Base-by-base conservation (phyloP, 2,329 filamentous ascomycete species). In the Fusarium staphyleae region DNA sequence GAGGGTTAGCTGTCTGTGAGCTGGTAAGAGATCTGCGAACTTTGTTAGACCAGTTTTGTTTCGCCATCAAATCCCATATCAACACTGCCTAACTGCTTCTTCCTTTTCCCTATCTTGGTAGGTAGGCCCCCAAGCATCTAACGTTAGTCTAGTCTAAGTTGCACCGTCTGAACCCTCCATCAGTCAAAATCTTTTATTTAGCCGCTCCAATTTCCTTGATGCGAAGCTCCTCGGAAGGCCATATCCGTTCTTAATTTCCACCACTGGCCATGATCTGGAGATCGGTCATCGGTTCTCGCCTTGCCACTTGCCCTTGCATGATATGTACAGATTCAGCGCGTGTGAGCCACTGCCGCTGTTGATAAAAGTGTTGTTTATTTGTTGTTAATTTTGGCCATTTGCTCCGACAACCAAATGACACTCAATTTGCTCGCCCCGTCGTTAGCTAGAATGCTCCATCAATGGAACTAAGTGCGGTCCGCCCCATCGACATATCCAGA, bases 181-280 rank as follows among this genome's bases (percentile, higher is more conserved):
- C 26, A 32, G 51, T 55, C 28, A 48, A 55, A 19, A 15, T 24
- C 22, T 48, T 62, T 35, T 42, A 15, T 29, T 22, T 39, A 42
- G 49, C 28, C 58, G 35, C 42, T 16, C 28, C 39, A 33, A 32
- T 43, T 16, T 55, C 29, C 33, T 37, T 36, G 44, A 46, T 26
- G 43, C 15, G 15, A 28, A 34, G 16, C 14, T 49, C 9, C 32
- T 48, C 47, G 43, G 50, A 56, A 52, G 48, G 47, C 36, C 33
- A 54, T 49, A 52, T n/a, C 51, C 44, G 29, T 40, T 5, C 13
- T 66, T 63, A 66, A 67, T 67, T 66, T 67, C 65, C 64, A 67
- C 60, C 47, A 54, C 37, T 48, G 19, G 48, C 54, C 37, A 44
- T 41, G 43, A 53, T 50, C 34, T 53, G 45, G 34, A 48, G 52